phyloP scores from a whole-genome alignment of 2,329 filamentous ascomycete genomes.

The Fragosphaeria purpurea region DNA sequence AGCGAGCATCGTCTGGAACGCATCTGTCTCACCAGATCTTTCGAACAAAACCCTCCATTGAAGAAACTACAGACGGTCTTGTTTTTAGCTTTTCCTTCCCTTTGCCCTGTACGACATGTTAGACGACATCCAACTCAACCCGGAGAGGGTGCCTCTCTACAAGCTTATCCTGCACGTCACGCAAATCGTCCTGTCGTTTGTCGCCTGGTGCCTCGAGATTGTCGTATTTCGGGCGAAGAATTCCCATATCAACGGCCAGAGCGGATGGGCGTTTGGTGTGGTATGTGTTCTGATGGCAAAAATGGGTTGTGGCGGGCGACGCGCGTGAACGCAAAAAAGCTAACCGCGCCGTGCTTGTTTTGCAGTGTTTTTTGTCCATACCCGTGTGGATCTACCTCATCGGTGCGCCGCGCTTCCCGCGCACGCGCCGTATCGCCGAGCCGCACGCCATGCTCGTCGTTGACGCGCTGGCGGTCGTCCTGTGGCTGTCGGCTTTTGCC shows the following conservation, averaged over 20 bases:
- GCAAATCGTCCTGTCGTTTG: conserved; percentile 44
- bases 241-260: conserved; percentile 43
- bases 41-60: no score
- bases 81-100: no score
- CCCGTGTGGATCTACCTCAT: conserved; percentile 56
- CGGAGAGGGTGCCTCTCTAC: conserved; percentile 41
- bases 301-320: no score
- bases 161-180: conserved; percentile 48
- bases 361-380: conserved; percentile 53
- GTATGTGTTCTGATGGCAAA: conserved; percentile 30
- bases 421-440: conserved; percentile 51
- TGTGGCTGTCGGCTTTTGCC: conserved; percentile 59
- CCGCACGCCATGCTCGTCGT: conserved; percentile 51
- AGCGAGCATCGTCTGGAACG: no score
- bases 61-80: no score
- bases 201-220: conserved; percentile 51
- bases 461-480: conserved; percentile 46
- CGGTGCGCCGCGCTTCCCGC: conserved; percentile 53
- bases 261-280: conserved; percentile 54
- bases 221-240: conserved; percentile 42
- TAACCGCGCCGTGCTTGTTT: not conserved
- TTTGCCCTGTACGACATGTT: conserved; percentile 23
- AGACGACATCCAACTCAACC: conserved; percentile 40
- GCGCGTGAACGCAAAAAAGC: not conserved
- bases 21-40: no score